Percentiles rank a stretch among this genome's conserved stretches.
These are phyloP conservation scores for Bacterosira constricta DNA, from an alignment of 108 stramenopile species.

Conservation along the genomic window DNA sequence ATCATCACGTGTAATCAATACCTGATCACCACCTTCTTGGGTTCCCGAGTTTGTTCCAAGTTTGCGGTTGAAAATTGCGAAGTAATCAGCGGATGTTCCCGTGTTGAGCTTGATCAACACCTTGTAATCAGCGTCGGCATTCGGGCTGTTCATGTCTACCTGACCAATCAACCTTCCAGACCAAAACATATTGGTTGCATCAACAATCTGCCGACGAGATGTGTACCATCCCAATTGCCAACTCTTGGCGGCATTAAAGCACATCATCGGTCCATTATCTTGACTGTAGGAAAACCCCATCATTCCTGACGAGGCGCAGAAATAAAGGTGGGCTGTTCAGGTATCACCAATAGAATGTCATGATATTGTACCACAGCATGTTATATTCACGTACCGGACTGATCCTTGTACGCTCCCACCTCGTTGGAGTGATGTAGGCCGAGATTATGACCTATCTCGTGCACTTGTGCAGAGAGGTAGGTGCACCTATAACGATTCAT, in stretches of 20 bases:
- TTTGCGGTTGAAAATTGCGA: conserved; percentile 38
- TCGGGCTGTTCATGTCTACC: conserved; percentile 6
- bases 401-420: conserved; percentile 36
- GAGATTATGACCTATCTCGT: conserved; percentile 46
- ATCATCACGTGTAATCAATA: conserved; percentile 11
- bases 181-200: too few relatives aligned
- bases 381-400: conserved; percentile 16
- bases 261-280: conserved; percentile 47
- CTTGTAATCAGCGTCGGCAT: conserved; percentile 25
- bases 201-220: conserved; percentile 10
- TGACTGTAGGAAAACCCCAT: conserved; percentile 58
- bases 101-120: conserved; percentile 27
- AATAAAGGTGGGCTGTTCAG: too few relatives aligned
- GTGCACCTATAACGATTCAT: too few relatives aligned
- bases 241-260: conserved; percentile 60
- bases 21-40: conserved; percentile 39
- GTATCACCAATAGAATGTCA: too few relatives aligned
- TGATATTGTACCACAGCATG: too few relatives aligned
- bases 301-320: too few relatives aligned
- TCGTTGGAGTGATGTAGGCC: conserved; percentile 50
- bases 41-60: conserved; percentile 35
- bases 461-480: background rate
- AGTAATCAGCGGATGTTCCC: conserved; percentile 5
- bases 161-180: background rate
- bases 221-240: conserved; percentile 69